Conservation (phyloP, 805 yeast species). For the Metschnikowia matae region DNA sequence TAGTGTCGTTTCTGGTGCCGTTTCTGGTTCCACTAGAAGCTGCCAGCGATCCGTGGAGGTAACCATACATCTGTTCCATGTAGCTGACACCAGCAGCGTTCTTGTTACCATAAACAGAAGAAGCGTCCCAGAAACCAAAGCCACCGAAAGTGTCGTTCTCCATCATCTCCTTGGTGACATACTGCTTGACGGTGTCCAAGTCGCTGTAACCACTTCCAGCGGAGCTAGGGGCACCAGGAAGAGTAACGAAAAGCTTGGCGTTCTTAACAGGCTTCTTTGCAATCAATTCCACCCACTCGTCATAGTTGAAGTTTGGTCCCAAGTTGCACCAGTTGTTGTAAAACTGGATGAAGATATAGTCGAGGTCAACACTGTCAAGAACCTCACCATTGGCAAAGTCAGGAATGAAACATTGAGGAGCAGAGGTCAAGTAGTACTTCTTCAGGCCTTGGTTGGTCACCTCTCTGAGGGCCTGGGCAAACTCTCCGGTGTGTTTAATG, state of each 20-base stretch:
- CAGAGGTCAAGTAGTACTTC: conserved; percentile 73
- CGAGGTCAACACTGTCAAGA: conserved; percentile 54
- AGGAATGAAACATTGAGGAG: conserved; percentile 90
- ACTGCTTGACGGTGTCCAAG: conserved; percentile 18
- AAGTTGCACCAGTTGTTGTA: conserved; percentile 75
- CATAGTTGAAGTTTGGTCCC: conserved; percentile 50
- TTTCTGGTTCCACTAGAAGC: no score
- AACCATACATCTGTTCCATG: conserved; percentile 7
- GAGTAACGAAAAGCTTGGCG: conserved; percentile 68
- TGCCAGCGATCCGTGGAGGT: background rate
- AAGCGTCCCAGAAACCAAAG: conserved; percentile 83
- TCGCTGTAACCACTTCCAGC: conserved; percentile 55
- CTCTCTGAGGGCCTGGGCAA: conserved; percentile 40
- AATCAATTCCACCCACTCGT: conserved; percentile 64
- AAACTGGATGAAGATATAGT: conserved; percentile 82
- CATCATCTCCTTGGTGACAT: conserved; percentile 11
- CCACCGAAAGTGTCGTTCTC: conserved; percentile 49
- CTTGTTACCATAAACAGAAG: conserved; percentile 48
- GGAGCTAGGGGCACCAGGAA: conserved; percentile 52
- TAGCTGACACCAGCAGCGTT: conserved; percentile 19
- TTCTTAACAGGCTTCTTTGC: conserved; percentile 56
- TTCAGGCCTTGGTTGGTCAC: conserved; percentile 34
- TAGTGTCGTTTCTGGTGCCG: no score
- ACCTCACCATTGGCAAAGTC: conserved; percentile 51
- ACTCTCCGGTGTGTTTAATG: conserved; percentile 59